phyloP scores from a whole-genome alignment of 345 rosid species.

The Salix viminalis region DNA sequence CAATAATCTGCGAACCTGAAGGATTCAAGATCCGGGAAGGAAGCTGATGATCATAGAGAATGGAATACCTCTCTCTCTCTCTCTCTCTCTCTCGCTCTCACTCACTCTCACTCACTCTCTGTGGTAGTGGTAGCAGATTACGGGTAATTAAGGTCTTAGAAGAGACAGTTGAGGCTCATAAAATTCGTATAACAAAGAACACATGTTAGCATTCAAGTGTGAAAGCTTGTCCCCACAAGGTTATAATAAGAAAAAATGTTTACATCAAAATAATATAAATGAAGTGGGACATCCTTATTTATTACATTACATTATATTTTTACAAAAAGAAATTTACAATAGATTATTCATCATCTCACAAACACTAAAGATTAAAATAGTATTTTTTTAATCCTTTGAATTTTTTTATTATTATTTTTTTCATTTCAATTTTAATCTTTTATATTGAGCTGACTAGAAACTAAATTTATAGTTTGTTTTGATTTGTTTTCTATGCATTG shows the following conservation, averaged over 20 bases:
- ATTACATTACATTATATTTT: no score
- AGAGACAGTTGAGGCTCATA: not conserved
- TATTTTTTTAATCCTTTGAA: no score
- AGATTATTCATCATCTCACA: no score
- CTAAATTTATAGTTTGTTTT: no score
- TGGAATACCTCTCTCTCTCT: not conserved
- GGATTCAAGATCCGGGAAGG: constrained; percentile 32
- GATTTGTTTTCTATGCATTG: no score
- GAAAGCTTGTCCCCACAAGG: not conserved
- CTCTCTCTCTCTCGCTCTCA: no score
- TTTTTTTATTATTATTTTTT: no score
- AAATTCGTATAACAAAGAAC: not conserved
- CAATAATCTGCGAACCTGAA: constrained; percentile 4
- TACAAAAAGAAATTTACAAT: no score
- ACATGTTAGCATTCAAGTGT: not conserved
- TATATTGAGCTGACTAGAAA: no score
- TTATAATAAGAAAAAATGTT: no score
- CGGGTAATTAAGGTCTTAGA: not conserved
- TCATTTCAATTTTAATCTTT: no score
- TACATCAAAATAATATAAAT: not conserved
- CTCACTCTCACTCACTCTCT: not conserved
- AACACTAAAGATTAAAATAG: no score
- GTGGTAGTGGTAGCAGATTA: not conserved
- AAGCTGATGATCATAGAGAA: constrained; percentile 11
- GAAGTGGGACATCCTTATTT: not conserved